Evolutionary conservation across 2,329 filamentous ascomycete species (phyloP).

Genomic region (Delphinella strobiligena): DNA sequence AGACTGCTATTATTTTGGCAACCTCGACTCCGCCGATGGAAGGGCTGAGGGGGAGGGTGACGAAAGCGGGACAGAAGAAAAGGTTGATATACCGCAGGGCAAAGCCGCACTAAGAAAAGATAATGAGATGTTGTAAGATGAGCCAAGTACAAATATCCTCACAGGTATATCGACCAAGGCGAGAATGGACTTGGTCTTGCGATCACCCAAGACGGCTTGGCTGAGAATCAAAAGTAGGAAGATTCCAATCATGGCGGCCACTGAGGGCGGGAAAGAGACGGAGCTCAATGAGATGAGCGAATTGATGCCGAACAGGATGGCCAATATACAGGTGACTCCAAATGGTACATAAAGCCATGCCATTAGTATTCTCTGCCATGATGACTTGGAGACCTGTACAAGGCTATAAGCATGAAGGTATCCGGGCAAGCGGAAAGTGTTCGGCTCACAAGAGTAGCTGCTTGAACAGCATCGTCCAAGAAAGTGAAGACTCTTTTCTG

Average conservation of each 20-base stretch:
- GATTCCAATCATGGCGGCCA: constrained; percentile 45
- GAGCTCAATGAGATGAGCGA: constrained; percentile 31
- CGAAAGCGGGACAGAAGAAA: constrained; percentile 48
- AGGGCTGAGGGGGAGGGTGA: constrained; percentile 46
- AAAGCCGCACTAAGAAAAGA: constrained; percentile 40
- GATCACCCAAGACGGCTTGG: constrained; percentile 37
- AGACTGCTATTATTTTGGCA: constrained; percentile 47
- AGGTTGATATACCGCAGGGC: constrained; percentile 47
- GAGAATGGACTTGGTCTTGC: constrained; percentile 37
- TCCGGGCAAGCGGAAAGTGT: background rate
- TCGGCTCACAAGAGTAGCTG: constrained; percentile 3
- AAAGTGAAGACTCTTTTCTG: background rate
- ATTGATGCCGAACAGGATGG: constrained; percentile 30
- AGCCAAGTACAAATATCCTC: constrained; percentile 12
- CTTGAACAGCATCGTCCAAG: constrained; percentile 3
- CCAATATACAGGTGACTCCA: constrained; percentile 26
- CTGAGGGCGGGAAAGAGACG: constrained; percentile 47
- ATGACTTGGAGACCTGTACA: constrained; percentile 23
- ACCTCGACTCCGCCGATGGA: constrained; percentile 43
- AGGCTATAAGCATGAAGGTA: background rate
- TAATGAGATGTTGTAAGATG: constrained; percentile 8
- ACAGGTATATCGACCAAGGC: constrained; percentile 43
- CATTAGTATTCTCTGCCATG: constrained; percentile 15
- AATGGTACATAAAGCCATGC: constrained; percentile 42
- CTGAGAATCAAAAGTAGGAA: constrained; percentile 39